These are phyloP conservation scores for Globisporangium sylvaticum DNA, from an alignment of 352 stramenopile species.

Conservation along the genomic window DNA sequence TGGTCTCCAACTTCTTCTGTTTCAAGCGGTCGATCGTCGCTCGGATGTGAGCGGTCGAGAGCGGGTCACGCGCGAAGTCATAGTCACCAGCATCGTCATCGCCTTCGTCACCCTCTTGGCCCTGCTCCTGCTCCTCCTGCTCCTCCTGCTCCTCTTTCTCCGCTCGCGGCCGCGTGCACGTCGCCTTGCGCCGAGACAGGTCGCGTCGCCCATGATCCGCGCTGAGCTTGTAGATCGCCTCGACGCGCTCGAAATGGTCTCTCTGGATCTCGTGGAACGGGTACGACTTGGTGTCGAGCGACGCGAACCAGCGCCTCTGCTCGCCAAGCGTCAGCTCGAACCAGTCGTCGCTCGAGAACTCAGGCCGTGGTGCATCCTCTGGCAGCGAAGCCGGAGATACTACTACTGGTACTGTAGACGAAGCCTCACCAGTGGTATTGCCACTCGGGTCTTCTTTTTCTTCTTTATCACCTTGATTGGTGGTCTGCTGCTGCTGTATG, in stretches of 20 bases:
- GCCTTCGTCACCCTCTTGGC: neutral
- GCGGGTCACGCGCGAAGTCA: too few relatives aligned
- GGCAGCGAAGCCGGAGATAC: too few relatives aligned
- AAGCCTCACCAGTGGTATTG: too few relatives aligned
- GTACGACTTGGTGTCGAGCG: neutral
- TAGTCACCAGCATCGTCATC: too few relatives aligned
- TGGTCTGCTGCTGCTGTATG: neutral
- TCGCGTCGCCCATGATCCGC: neutral
- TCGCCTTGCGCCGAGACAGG: neutral
- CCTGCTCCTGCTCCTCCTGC: neutral
- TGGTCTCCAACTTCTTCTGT: too few relatives aligned
- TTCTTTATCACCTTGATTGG: neutral
- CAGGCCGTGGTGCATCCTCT: neutral
- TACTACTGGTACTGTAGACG: too few relatives aligned
- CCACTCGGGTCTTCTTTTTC: neutral
- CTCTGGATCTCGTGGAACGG: neutral
- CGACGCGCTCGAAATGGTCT: neutral
- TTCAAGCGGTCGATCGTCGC: too few relatives aligned
- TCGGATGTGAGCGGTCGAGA: too few relatives aligned
- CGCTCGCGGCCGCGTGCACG: neutral
- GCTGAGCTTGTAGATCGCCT: neutral
- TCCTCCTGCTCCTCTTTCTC: neutral
- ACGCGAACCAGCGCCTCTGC: constrained; percentile 9
- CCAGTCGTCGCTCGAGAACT: constrained; percentile 1
- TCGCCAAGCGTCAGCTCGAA: neutral